Evolutionary conservation across 805 yeast genomes (phyloP).

Genomic region (Nakazawaea populi): DNA sequence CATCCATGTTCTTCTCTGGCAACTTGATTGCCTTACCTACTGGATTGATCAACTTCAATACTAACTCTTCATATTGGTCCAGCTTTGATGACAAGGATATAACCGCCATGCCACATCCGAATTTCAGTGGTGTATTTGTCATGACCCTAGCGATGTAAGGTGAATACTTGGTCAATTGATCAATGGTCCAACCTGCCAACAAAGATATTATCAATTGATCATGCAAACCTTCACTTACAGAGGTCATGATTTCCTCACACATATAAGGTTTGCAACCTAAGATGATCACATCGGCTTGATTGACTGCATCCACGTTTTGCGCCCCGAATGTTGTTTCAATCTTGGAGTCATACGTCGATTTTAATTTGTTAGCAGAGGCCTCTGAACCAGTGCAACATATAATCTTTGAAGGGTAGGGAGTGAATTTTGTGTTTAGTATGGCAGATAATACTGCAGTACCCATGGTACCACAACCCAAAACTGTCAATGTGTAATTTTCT

Average conservation of each 20-base stretch:
- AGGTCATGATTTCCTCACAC: conserved; percentile 54
- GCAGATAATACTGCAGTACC: conserved; percentile 91
- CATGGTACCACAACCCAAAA: conserved; percentile 93
- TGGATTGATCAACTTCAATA: conserved; percentile 49
- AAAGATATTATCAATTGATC: conserved; percentile 69
- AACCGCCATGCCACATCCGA: conserved; percentile 91
- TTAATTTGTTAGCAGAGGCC: conserved; percentile 42
- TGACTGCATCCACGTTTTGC: conserved; percentile 53
- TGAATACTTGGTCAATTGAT: conserved; percentile 49
- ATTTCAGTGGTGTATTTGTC: conserved; percentile 96
- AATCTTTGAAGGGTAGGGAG: conserved; percentile 62
- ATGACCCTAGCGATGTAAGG: conserved; percentile 79
- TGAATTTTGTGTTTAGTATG: conserved; percentile 44
- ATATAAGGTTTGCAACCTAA: conserved; percentile 88
- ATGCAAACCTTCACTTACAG: conserved; percentile 38
- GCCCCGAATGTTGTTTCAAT: conserved; percentile 48
- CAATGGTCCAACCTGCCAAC: conserved; percentile 90
- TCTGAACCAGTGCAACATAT: conserved; percentile 70
- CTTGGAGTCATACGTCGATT: conserved; percentile 39
- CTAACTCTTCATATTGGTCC: conserved; percentile 34
- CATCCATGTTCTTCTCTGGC: conserved; percentile 93
- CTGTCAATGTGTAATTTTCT: conserved; percentile 50
- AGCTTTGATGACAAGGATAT: conserved; percentile 65
- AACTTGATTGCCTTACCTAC: conserved; percentile 63
- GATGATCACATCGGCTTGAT: conserved; percentile 61